A percentile compares a stretch with the other conserved stretches of the same genome.
phyloP scores from a whole-genome alignment of 768 basidiomycete species.

The Clavulina sp. region DNA sequence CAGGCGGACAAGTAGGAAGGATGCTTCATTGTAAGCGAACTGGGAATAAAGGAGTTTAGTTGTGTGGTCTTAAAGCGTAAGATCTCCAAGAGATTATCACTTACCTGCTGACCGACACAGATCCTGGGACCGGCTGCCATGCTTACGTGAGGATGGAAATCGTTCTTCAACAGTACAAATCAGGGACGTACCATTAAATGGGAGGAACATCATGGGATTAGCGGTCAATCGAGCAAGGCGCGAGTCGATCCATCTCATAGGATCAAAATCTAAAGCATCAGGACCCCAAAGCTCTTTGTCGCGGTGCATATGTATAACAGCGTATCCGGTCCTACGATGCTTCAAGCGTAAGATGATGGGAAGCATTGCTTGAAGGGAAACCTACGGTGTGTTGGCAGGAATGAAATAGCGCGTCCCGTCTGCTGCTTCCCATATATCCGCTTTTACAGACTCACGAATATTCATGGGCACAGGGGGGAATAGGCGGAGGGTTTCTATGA shows the following conservation, averaged over 20 bases:
- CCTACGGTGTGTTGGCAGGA: conserved; percentile 9
- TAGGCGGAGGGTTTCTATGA: conserved; percentile 32
- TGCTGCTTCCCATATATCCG: conserved; percentile 1
- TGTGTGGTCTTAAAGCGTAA: background rate
- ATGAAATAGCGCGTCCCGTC: conserved; percentile 9
- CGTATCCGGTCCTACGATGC: conserved; percentile 18
- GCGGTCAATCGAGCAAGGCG: conserved; percentile 18
- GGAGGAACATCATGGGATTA: conserved; percentile 45
- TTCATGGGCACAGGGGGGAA: conserved; percentile 28
- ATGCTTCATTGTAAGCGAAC: conserved; percentile 33
- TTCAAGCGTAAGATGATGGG: conserved; percentile 37
- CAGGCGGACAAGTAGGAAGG: conserved; percentile 44
- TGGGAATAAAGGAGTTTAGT: conserved; percentile 12
- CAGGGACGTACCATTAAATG: conserved; percentile 34
- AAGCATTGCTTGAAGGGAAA: background rate
- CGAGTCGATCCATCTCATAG: conserved; percentile 56
- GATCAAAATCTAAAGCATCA: conserved; percentile 59
- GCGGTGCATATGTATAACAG: background rate
- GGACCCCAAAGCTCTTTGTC: conserved; percentile 41
- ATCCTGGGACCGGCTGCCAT: conserved; percentile 34
- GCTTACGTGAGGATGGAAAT: background rate
- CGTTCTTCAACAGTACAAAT: background rate
- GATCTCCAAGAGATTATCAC: conserved; percentile 6
- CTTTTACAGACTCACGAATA: background rate
- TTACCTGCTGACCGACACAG: conserved; percentile 17